A percentile compares a stretch with the other conserved stretches of the same genome.
These are phyloP conservation scores for Linderina pennispora DNA, from an alignment of 192 early-diverging fungal species.

Conservation along the genomic window DNA sequence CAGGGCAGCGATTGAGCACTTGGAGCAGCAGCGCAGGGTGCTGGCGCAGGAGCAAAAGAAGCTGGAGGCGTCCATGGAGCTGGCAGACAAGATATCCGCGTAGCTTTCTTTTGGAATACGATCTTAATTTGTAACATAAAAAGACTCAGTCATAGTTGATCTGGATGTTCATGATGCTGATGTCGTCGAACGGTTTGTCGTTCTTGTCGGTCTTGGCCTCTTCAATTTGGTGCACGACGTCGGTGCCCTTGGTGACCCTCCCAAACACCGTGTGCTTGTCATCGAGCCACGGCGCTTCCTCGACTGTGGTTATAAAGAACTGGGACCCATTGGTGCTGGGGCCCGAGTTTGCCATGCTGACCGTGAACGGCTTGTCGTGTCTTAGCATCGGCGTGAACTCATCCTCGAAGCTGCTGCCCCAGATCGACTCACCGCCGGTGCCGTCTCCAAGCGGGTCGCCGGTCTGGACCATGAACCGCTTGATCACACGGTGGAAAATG, in stretches of 20 bases:
- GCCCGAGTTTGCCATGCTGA: constrained; percentile 95
- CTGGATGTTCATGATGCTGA: constrained; percentile 48
- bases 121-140: neutral
- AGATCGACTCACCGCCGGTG: constrained; percentile 90
- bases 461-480: constrained; percentile 96
- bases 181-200: constrained; percentile 81
- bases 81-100: constrained; percentile 8
- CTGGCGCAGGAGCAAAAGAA: constrained; percentile 12
- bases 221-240: constrained; percentile 88
- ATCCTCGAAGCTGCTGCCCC: constrained; percentile 91
- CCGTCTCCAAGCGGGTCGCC: constrained; percentile 87
- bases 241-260: constrained; percentile 80
- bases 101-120: too few species aligned
- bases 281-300: constrained; percentile 86
- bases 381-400: constrained; percentile 75
- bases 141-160: neutral
- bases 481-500: constrained; percentile 97
- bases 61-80: constrained; percentile 9
- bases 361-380: constrained; percentile 85
- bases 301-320: constrained; percentile 93
- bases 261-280: constrained; percentile 98
- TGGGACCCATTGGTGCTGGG: constrained; percentile 88
- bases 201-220: constrained; percentile 71
- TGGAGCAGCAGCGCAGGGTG: constrained; percentile 7
- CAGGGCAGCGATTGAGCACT: constrained; percentile 2